Conservation (phyloP, 2,329 filamentous ascomycete species). For the Karstenula rhodostoma region DNA sequence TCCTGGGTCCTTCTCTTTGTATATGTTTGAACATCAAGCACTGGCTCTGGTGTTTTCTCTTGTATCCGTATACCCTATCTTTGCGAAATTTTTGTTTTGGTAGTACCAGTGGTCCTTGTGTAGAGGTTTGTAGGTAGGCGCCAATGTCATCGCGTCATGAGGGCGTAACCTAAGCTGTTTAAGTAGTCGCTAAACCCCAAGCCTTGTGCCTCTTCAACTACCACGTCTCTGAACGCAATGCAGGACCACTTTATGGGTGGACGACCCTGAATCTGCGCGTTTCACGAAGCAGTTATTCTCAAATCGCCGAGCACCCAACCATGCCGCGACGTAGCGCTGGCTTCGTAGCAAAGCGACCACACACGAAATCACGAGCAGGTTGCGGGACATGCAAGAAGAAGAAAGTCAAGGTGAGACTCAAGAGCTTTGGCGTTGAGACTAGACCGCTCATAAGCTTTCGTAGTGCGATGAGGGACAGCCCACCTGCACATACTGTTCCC, state of each 20-base stretch:
- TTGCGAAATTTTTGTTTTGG: not conserved
- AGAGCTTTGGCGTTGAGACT: not conserved
- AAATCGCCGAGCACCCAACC: not conserved
- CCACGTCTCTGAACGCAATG: not conserved
- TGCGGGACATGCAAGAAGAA: conserved; percentile 44
- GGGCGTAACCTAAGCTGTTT: conserved; percentile 1
- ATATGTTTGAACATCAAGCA: not conserved
- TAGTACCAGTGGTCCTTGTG: not conserved
- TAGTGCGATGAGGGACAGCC: conserved; percentile 45
- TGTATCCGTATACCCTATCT: not conserved
- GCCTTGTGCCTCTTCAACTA: not conserved
- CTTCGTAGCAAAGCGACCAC: conserved; percentile 43
- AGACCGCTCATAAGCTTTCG: conserved; percentile 2
- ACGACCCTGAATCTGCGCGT: not conserved
- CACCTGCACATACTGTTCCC: conserved; percentile 36
- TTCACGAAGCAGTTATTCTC: not conserved
- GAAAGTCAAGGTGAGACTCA: conserved; percentile 42
- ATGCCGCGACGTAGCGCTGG: conserved; percentile 39
- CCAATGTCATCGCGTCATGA: conserved; percentile 8
- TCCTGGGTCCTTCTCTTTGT: not conserved
- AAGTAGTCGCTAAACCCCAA: not conserved
- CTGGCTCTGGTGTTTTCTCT: not conserved
- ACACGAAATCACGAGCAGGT: conserved; percentile 42
- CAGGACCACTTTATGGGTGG: not conserved
- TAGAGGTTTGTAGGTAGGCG: not conserved